Evolutionary conservation across 345 rosid genomes (phyloP).

Genomic region (Populus alba): DNA sequence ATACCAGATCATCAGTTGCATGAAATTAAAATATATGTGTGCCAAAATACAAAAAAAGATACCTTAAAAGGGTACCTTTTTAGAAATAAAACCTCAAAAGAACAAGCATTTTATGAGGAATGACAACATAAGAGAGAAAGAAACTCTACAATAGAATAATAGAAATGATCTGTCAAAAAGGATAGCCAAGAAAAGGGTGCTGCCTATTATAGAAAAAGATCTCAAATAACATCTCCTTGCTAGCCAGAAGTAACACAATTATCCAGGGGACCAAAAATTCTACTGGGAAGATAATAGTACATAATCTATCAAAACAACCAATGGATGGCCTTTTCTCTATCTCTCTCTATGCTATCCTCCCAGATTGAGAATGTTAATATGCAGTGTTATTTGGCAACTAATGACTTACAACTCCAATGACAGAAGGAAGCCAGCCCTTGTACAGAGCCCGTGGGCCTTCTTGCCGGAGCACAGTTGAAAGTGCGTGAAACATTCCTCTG

Average conservation of each 20-base stretch:
- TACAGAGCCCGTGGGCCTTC: conserved; percentile 92
- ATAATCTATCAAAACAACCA: too few species aligned
- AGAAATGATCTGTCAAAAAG: too few species aligned
- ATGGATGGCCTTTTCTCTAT: neutral
- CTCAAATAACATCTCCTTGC: too few species aligned
- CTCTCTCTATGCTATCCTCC: too few species aligned
- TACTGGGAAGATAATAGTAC: too few species aligned
- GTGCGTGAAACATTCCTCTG: conserved; percentile 76
- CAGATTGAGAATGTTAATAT: neutral
- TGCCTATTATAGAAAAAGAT: too few species aligned
- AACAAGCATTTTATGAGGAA: neutral
- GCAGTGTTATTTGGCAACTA: neutral
- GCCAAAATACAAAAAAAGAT: neutral
- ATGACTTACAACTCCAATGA: conserved; percentile 93
- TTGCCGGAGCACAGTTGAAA: conserved; percentile 58
- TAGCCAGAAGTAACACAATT: too few species aligned
- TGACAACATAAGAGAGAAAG: too few species aligned
- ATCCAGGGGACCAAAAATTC: too few species aligned
- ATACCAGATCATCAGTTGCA: neutral
- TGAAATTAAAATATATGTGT: neutral
- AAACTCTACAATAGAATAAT: too few species aligned
- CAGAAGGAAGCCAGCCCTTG: conserved; percentile 99
- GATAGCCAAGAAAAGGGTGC: too few species aligned
- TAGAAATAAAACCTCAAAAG: neutral
- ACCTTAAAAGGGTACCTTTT: neutral